Conservation (phyloP, 108 stramenopile genomes). For the Discostella pseudostelligera region DNA sequence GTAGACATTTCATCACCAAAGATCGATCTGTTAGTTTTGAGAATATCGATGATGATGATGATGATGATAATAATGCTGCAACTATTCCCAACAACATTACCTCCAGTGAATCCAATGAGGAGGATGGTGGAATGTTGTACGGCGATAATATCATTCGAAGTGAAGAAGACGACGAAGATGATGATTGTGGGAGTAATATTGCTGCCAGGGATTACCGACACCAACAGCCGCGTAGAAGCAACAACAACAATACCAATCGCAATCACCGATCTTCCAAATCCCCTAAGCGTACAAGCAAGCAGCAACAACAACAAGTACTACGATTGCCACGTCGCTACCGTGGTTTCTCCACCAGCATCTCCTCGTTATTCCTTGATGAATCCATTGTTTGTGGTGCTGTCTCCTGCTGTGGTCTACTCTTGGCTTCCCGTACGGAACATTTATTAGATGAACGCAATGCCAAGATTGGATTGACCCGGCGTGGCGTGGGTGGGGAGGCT, state of each 20-base stretch:
- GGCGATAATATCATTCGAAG: background rate
- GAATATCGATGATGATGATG: constrained; percentile 1
- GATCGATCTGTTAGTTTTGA: no score
- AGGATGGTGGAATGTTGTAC: background rate
- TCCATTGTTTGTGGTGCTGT: constrained; percentile 75
- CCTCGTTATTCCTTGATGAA: constrained; percentile 80
- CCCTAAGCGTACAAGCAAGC: background rate
- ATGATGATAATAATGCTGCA: background rate
- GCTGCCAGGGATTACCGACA: background rate
- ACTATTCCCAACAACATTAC: background rate
- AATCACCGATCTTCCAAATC: no score
- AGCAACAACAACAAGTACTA: background rate
- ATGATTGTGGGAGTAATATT: background rate
- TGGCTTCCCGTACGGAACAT: constrained; percentile 74
- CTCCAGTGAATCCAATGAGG: background rate
- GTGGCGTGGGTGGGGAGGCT: constrained; percentile 19
- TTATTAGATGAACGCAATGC: constrained; percentile 75
- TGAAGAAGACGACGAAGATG: background rate
- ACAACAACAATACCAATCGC: no score
- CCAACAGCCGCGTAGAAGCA: no score
- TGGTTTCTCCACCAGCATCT: constrained; percentile 76
- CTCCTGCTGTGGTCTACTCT: constrained; percentile 78
- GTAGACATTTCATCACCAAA: background rate
- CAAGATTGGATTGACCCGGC: constrained; percentile 48
- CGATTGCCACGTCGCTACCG: constrained; percentile 56